Evolutionary conservation across 2,329 filamentous ascomycete genomes (phyloP).

Genomic region (Atkinsonella texensis): DNA sequence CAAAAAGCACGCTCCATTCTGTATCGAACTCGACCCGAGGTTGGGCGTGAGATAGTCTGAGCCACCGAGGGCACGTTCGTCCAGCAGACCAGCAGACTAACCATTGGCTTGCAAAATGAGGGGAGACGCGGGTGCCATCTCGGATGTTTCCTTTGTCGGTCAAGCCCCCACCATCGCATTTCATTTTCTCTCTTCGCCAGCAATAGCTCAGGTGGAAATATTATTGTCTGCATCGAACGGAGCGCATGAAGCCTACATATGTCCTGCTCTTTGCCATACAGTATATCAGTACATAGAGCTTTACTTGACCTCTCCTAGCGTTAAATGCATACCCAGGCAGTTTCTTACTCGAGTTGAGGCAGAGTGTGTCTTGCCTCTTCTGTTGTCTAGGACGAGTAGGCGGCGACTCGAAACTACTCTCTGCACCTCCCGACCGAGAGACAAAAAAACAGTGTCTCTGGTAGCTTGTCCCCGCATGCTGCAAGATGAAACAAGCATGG

Average conservation of each 20-base stretch:
- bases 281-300: no score
- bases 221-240: background rate
- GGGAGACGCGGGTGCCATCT: background rate
- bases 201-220: background rate
- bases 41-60: background rate
- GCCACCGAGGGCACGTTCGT: background rate
- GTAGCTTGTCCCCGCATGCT: background rate
- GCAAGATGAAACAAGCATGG: background rate
- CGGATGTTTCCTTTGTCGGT: conserved; percentile 1
- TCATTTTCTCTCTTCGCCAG: background rate
- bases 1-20: background rate
- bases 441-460: background rate
- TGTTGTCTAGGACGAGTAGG: background rate
- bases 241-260: background rate
- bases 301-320: no score
- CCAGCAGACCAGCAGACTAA: background rate
- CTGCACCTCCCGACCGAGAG: background rate
- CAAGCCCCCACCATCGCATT: background rate
- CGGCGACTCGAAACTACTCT: background rate
- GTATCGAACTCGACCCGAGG: background rate
- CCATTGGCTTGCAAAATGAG: background rate
- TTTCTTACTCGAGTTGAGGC: background rate
- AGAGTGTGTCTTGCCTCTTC: background rate
- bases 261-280: background rate
- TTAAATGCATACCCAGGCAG: no score